Evolutionary conservation across 176 grass and related monocot species (phyloP).

Genomic region (Triticum urartu): DNA sequence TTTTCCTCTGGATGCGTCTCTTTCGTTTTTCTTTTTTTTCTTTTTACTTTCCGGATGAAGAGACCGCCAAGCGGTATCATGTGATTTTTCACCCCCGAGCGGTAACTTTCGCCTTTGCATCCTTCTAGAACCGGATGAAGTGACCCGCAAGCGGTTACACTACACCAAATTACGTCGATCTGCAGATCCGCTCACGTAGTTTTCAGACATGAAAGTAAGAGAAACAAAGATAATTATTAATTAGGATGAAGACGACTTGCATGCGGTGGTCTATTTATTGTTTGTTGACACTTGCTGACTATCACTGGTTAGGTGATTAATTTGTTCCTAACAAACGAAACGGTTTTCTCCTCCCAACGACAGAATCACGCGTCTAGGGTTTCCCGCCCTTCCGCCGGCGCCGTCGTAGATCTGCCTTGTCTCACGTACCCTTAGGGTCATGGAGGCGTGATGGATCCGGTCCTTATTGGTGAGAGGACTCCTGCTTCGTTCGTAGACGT

Average conservation of each 20-base stretch:
- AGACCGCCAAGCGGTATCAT: neutral
- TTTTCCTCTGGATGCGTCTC: neutral
- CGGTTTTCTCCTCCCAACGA: too few relatives aligned
- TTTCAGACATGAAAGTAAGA: neutral
- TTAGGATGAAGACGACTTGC: neutral
- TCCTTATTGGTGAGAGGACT: too few relatives aligned
- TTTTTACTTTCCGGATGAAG: neutral
- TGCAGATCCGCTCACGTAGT: neutral
- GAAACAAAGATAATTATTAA: neutral
- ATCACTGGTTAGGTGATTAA: neutral
- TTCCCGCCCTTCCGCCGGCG: too few relatives aligned
- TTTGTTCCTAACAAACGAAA: neutral
- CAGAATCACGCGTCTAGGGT: too few relatives aligned
- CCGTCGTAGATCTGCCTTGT: too few relatives aligned
- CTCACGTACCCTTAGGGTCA: too few relatives aligned
- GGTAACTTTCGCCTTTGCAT: slow-evolving; percentile 26
- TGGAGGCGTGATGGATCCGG: too few relatives aligned
- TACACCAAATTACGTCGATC: neutral
- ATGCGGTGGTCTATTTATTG: neutral
- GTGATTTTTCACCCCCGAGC: slow-evolving; percentile 10
- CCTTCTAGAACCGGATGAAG: slow-evolving; percentile 25
- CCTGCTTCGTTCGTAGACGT: too few relatives aligned
- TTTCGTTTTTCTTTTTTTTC: slow-evolving; percentile 4
- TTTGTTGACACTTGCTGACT: neutral
- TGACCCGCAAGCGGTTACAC: too few relatives aligned